Conservation (phyloP, 73 alveolate species). For the Tetrahymena borealis region DNA sequence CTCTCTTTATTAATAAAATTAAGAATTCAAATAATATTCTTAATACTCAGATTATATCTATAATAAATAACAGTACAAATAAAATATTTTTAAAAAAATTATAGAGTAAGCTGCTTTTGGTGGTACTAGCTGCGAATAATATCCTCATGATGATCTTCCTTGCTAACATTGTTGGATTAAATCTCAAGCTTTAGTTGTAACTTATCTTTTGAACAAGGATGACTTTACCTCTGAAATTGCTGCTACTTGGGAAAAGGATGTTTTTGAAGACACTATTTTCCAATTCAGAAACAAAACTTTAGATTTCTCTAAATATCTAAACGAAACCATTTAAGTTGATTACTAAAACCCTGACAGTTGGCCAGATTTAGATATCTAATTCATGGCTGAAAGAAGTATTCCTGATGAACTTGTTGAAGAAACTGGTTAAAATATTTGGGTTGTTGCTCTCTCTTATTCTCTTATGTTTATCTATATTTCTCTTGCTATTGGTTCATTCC, state of each 20-base stretch:
- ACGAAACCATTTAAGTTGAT: constrained; percentile 7
- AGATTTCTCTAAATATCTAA: constrained; percentile 1
- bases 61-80: no score
- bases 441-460: constrained; percentile 64
- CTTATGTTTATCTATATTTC: constrained; percentile 87
- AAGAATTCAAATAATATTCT: no score
- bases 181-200: constrained; percentile 75
- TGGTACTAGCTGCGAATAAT: constrained; percentile 62
- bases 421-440: constrained; percentile 60
- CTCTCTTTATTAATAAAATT: no score
- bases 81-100: not conserved
- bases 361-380: constrained; percentile 53
- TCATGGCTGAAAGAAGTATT: constrained; percentile 80
- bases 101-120: constrained; percentile 73
- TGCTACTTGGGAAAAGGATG: constrained; percentile 80
- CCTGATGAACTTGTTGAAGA: constrained; percentile 83
- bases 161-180: constrained; percentile 76
- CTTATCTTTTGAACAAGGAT: constrained; percentile 78
- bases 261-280: constrained; percentile 57
- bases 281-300: constrained; percentile 57
- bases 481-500: constrained; percentile 88
- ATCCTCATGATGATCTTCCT: constrained; percentile 41
- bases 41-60: no score
- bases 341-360: constrained; percentile 13
- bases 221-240: constrained; percentile 63